phyloP scores from a whole-genome alignment of 1,284 basidiomycete species.

The Trichosporon coremiiforme region DNA sequence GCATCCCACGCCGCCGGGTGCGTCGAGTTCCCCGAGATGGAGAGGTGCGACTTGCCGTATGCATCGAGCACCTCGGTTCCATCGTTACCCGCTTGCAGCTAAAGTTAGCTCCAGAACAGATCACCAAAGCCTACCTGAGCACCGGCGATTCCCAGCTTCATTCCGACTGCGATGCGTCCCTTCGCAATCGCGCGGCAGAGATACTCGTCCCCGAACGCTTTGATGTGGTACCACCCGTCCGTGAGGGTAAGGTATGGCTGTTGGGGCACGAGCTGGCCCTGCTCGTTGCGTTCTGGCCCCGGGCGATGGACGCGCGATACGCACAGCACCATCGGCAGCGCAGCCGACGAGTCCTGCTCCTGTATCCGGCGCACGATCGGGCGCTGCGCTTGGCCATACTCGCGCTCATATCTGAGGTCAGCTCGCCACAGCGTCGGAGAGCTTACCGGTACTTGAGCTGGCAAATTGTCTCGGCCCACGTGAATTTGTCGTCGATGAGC shows the following conservation, averaged over 20 bases:
- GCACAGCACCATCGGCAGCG: conserved; percentile 74
- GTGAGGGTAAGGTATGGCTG: conserved; percentile 71
- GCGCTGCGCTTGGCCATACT: conserved; percentile 74
- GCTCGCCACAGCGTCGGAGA: not conserved
- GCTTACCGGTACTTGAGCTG: conserved; percentile 83
- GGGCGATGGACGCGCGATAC: conserved; percentile 71
- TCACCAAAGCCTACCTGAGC: conserved; percentile 65
- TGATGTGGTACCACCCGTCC: conserved; percentile 93
- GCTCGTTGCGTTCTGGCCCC: conserved; percentile 55
- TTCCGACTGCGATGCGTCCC: conserved; percentile 70
- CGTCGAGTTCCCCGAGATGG: conserved; percentile 79
- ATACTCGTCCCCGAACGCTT: conserved; percentile 72
- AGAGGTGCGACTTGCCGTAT: conserved; percentile 66
- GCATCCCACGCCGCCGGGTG: conserved; percentile 84
- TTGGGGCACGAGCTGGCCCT: conserved; percentile 54
- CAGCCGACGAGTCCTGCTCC: conserved; percentile 66
- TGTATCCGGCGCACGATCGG: conserved; percentile 70
- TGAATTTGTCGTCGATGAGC: conserved; percentile 68
- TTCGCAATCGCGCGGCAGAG: conserved; percentile 69
- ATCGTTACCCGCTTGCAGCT: conserved; percentile 75
- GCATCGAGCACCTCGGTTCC: conserved; percentile 81
- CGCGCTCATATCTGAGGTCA: conserved; percentile 77
- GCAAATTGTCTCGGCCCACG: conserved; percentile 72
- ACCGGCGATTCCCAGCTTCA: conserved; percentile 78
- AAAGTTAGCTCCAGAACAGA: conserved; percentile 15